Evolutionary conservation across 345 rosid genomes (phyloP).

Genomic region (Eucalyptus grandis): DNA sequence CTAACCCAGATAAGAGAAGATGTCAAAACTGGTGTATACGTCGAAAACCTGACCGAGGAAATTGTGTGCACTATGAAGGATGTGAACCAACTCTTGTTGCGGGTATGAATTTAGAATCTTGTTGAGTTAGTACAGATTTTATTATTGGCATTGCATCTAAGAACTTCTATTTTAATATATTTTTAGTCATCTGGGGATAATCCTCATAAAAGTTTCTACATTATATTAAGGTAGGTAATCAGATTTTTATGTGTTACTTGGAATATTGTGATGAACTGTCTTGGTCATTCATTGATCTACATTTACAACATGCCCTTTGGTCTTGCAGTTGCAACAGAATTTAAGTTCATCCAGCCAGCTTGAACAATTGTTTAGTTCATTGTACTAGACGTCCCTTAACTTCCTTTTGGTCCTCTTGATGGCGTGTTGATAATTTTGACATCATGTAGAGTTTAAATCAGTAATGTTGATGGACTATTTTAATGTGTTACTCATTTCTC

Average conservation of each 20-base stretch:
- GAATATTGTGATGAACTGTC: not conserved
- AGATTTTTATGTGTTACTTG: not conserved
- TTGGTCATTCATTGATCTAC: not conserved
- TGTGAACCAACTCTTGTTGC: constrained; percentile 59
- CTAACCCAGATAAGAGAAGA: constrained; percentile 89
- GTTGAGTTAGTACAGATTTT: not conserved
- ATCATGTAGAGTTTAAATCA: not conserved
- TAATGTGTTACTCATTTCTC: not conserved
- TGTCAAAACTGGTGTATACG: constrained; percentile 86
- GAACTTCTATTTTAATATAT: not conserved
- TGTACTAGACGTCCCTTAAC: not conserved
- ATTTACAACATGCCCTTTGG: not conserved
- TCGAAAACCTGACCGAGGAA: constrained; percentile 80
- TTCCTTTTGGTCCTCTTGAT: not conserved
- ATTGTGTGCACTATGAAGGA: constrained; percentile 75
- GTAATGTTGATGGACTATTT: not conserved
- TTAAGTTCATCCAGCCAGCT: not conserved
- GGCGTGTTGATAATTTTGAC: not conserved
- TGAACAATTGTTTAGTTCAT: not conserved
- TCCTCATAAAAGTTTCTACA: not conserved
- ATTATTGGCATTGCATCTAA: not conserved
- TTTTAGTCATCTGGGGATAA: not conserved
- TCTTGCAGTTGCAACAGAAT: not conserved
- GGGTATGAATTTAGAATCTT: constrained; percentile 36
- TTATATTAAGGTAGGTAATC: not conserved